phyloP scores from a whole-genome alignment of 1,284 basidiomycete genomes.

The Pseudozyma thailandica region DNA sequence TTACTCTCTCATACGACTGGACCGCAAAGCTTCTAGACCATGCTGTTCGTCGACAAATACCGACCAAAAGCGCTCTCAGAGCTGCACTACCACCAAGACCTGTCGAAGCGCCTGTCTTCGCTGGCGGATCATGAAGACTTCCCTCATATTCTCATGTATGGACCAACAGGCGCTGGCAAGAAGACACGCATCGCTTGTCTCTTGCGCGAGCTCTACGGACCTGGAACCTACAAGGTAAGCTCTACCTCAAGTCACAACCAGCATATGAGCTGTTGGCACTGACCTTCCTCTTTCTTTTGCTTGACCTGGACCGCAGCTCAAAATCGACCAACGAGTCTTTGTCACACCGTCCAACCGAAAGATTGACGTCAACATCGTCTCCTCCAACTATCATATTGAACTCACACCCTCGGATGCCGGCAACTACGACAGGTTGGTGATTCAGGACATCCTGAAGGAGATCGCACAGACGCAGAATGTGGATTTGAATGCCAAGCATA shows the following conservation, averaged over 20 bases:
- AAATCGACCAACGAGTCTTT: slow-evolving; percentile 98
- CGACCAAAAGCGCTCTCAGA: slow-evolving; percentile 85
- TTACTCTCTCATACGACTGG: no score
- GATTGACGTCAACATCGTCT: slow-evolving; percentile 92
- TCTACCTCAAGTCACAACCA: not conserved
- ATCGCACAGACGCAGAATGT: slow-evolving; percentile 99
- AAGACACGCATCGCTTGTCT: slow-evolving; percentile 90
- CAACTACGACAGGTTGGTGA: slow-evolving; percentile 92
- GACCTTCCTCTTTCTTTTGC: slow-evolving; percentile 32
- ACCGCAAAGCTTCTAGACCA: no score
- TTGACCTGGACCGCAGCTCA: slow-evolving; percentile 75
- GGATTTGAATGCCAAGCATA: slow-evolving; percentile 91
- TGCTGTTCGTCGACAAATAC: slow-evolving; percentile 74
- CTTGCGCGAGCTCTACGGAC: slow-evolving; percentile 87
- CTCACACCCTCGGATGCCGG: slow-evolving; percentile 98
- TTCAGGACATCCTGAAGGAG: slow-evolving; percentile 97
- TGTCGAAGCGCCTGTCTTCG: slow-evolving; percentile 83
- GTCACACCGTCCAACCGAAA: slow-evolving; percentile 93
- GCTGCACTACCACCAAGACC: slow-evolving; percentile 86
- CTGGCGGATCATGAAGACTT: slow-evolving; percentile 78
- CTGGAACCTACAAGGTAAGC: slow-evolving; percentile 82
- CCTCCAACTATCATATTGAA: slow-evolving; percentile 94
- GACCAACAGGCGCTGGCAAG: slow-evolving; percentile 95
- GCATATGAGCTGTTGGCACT: not conserved
- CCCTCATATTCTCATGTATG: slow-evolving; percentile 97